phyloP scores from a whole-genome alignment of 805 yeast genomes.

The Candida broadrunensis region DNA sequence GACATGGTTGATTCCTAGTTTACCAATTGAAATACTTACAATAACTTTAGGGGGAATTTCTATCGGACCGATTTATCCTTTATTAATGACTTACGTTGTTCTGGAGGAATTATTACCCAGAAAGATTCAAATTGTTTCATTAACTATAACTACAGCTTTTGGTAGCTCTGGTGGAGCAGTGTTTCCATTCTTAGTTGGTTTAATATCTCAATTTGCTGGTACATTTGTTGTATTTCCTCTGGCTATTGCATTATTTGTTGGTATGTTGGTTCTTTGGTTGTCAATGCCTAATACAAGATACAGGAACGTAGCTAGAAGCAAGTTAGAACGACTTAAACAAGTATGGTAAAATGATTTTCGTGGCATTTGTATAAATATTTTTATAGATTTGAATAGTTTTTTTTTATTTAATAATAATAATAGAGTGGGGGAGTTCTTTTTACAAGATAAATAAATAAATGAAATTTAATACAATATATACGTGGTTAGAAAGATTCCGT shows the following conservation, averaged over 20 bases:
- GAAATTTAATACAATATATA: not conserved
- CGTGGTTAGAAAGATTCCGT: constrained; percentile 26
- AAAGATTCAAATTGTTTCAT: constrained; percentile 47
- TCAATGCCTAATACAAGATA: constrained; percentile 10
- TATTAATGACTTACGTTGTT: constrained; percentile 45
- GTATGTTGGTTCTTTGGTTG: constrained; percentile 25
- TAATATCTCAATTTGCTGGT: constrained; percentile 44
- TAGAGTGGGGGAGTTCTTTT: no score
- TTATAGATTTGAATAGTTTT: no score
- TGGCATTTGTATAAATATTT: no score
- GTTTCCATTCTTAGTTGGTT: constrained; percentile 52
- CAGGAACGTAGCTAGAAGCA: constrained; percentile 3
- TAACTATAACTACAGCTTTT: constrained; percentile 52
- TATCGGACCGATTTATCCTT: constrained; percentile 65
- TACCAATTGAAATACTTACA: constrained; percentile 45
- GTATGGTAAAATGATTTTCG: not conserved
- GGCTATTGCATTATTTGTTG: constrained; percentile 33
- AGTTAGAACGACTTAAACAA: not conserved
- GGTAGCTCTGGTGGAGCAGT: constrained; percentile 60
- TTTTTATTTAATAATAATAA: no score
- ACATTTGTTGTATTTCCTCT: constrained; percentile 50
- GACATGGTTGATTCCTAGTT: constrained; percentile 47
- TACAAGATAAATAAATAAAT: not conserved
- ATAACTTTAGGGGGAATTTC: constrained; percentile 54
- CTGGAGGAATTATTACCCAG: constrained; percentile 41